Evolutionary conservation across 257 asterid genomes (phyloP), one percentile per base, ranked within the genome.

Genomic region (Jasminum sambac): DNA sequence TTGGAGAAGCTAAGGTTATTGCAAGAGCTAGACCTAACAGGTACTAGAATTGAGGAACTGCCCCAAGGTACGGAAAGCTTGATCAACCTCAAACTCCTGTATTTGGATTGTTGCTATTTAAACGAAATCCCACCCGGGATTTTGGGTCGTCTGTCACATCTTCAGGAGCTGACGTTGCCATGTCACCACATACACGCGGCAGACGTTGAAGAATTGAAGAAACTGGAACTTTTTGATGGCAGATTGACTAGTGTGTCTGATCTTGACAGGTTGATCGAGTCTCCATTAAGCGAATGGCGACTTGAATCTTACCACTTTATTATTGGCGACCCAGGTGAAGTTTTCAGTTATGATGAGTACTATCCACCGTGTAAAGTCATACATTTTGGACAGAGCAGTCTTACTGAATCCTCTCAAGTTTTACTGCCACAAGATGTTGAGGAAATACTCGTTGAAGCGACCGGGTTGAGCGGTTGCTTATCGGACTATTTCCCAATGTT

Each of bases 1-100:
- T 19, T 75, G 30, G 55, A 58, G 44, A 69, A 75, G 66, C 75
- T 75, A 50, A 75, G 25, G 41, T 34, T 17, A 24, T 61, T 75
- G 71, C 39, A 30, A 42, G 61, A 50, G 25, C 24, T 75, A 66
- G 65, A 69, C 63, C 66, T 75, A 23, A 21, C 24, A 0, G 3
- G 0, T 9, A 62, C 75, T 12, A 6, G 3, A 0, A 25, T 69
- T 46, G 26, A 39, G 0, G 64, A 63, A 6, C 9, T 46, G 3
- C 70, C 70, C 6, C 55, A 63, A 44, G 75, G 64, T 19, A 11
- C 44, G 26, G 50, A 63, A 19, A 34, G 5, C 21, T 69, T 69
- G 40, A 17, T 4, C 34, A 64, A 52, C 30, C 69, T 75, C 5
- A 43, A 43, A 43, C 0, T 48, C 68, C 26, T 43, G 26, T 26